These are phyloP conservation scores for Podospora fimiseda DNA, from an alignment of 495 filamentous ascomycete species.

Conservation along the genomic window DNA sequence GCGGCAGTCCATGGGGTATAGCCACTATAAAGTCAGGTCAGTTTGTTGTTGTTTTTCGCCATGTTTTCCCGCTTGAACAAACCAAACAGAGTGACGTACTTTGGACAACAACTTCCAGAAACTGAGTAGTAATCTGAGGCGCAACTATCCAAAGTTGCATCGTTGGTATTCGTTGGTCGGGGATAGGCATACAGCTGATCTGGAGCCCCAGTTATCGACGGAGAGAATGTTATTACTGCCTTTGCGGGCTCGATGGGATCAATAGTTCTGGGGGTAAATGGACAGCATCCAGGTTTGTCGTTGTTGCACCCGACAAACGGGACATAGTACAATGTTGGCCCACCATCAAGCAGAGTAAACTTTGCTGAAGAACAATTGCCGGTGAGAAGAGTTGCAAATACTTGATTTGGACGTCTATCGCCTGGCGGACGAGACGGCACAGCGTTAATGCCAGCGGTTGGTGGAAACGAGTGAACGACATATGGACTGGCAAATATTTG, in stretches of 20 bases:
- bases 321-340: slow-evolving; percentile 11
- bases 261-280: slow-evolving; percentile 10
- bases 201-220: not conserved
- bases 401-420: not conserved
- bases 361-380: slow-evolving; percentile 14
- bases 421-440: not conserved
- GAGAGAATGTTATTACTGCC: not conserved
- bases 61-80: not conserved
- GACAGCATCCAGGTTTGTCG: slow-evolving; percentile 18
- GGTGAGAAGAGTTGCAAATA: slow-evolving; percentile 2
- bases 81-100: slow-evolving; percentile 4
- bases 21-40: slow-evolving; percentile 3
- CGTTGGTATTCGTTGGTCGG: slow-evolving; percentile 1
- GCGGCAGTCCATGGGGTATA: slow-evolving; percentile 17
- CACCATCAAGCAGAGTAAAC: slow-evolving; percentile 16
- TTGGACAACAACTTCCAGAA: slow-evolving; percentile 21
- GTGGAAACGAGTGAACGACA: not conserved
- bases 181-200: not conserved
- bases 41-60: not conserved
- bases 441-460: not conserved
- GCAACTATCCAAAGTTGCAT: slow-evolving; percentile 10
- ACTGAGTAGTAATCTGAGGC: slow-evolving; percentile 17
- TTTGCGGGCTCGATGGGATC: not conserved
- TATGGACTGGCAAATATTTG: not conserved
- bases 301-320: slow-evolving; percentile 21